Conservation (phyloP, 768 basidiomycete genomes). For the Russula sp. region DNA sequence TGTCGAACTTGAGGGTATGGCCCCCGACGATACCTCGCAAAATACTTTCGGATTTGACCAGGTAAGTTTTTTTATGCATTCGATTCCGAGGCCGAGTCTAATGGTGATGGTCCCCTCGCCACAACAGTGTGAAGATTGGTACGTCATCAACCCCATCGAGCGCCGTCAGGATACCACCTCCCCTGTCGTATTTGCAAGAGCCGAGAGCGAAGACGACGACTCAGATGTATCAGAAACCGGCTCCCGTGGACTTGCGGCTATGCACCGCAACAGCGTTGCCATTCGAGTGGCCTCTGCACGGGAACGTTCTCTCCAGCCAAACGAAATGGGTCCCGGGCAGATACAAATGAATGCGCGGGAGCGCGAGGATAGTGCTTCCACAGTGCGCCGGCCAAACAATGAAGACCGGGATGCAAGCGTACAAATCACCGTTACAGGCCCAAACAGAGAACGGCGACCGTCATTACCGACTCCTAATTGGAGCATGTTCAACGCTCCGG, state of each 20-base stretch:
- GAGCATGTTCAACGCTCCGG: constrained; percentile 20
- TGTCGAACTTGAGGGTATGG: constrained; percentile 26
- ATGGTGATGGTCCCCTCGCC: constrained; percentile 2
- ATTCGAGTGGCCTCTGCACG: constrained; percentile 18
- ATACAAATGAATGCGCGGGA: constrained; percentile 3
- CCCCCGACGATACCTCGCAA: constrained; percentile 11
- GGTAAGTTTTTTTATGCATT: constrained; percentile 9
- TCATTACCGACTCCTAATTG: constrained; percentile 21
- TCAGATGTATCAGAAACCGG: constrained; percentile 25
- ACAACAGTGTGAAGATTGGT: constrained; percentile 22
- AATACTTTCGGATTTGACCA: constrained; percentile 17
- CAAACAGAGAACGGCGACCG: constrained; percentile 16
- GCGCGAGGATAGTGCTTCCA: constrained; percentile 21
- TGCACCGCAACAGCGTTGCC: constrained; percentile 25
- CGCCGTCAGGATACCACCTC: constrained; percentile 24
- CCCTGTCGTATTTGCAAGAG: constrained; percentile 22
- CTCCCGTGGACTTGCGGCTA: constrained; percentile 15
- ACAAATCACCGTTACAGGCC: background rate
- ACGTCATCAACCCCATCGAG: constrained; percentile 21
- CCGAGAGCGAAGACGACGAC: constrained; percentile 19
- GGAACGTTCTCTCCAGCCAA: constrained; percentile 6
- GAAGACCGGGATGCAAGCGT: background rate
- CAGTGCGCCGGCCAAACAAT: constrained; percentile 18
- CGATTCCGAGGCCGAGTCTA: constrained; percentile 9
- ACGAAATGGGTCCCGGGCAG: background rate